phyloP scores from a whole-genome alignment of 306 rosid species.

The Cucurbita ficifolia region DNA sequence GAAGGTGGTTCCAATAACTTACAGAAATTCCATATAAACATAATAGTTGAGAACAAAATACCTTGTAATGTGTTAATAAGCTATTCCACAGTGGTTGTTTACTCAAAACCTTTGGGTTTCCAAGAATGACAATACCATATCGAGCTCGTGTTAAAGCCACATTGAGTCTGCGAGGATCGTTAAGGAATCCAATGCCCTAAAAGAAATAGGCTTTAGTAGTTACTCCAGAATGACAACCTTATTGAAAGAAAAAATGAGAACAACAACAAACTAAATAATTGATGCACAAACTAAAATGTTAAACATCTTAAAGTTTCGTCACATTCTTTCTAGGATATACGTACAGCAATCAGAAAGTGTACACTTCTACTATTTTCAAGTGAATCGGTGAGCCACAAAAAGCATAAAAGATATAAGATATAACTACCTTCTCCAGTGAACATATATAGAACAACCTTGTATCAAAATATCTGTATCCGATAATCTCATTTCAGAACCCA shows the following conservation, averaged over 20 bases:
- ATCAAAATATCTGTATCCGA: not conserved
- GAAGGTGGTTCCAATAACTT: not conserved
- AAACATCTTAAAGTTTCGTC: not conserved
- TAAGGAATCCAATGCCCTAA: conserved; percentile 95
- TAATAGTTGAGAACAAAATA: conserved; percentile 12
- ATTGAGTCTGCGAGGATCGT: conserved; percentile 96
- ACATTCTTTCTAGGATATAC: not conserved
- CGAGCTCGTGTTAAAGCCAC: conserved; percentile 98
- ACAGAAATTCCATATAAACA: not conserved
- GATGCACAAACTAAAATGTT: not conserved
- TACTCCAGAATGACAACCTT: not conserved
- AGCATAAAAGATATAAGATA: not conserved
- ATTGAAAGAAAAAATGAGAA: not conserved
- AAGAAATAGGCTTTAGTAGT: conserved; percentile 14
- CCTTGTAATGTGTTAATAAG: conserved; percentile 95
- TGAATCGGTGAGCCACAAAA: not conserved
- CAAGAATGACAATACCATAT: conserved; percentile 95
- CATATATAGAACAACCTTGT: not conserved
- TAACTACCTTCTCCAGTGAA: not conserved
- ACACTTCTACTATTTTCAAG: not conserved
- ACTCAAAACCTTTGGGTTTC: conserved; percentile 95
- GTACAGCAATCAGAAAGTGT: not conserved
- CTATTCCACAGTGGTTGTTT: conserved; percentile 97
- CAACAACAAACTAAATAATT: not conserved
- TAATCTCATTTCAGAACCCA: not conserved